Conservation (phyloP, 345 rosid species). For the Reutealis trisperma region DNA sequence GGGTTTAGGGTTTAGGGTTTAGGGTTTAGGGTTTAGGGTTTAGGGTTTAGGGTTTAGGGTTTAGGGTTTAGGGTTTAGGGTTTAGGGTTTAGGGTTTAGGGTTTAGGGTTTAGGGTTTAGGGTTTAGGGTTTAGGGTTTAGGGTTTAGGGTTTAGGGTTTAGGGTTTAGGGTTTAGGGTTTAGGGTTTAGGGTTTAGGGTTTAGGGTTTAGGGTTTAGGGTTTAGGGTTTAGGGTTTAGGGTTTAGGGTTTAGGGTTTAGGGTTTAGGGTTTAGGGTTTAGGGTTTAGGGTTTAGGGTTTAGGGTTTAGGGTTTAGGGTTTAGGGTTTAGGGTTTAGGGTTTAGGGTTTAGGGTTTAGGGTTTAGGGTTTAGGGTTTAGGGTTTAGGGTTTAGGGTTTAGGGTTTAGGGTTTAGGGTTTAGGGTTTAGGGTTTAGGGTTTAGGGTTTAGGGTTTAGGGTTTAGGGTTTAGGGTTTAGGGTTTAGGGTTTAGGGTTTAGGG, state of each 20-base stretch:
- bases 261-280: not conserved
- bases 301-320: not conserved
- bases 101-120: no score
- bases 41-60: no score
- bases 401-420: not conserved
- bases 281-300: not conserved
- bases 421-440: not conserved
- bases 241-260: constrained; percentile 5
- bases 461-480: not conserved
- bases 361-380: no score
- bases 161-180: not conserved
- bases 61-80: no score
- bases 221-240: not conserved
- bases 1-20: no score
- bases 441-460: constrained; percentile 4
- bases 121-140: no score
- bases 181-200: not conserved
- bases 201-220: not conserved
- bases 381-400: no score
- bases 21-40: no score
- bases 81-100: no score
- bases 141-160: constrained; percentile 8
- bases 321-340: not conserved
- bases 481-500: not conserved
- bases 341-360: not conserved